phyloP scores from a whole-genome alignment of 768 basidiomycete genomes.

The Pleurotus tuoliensis region DNA sequence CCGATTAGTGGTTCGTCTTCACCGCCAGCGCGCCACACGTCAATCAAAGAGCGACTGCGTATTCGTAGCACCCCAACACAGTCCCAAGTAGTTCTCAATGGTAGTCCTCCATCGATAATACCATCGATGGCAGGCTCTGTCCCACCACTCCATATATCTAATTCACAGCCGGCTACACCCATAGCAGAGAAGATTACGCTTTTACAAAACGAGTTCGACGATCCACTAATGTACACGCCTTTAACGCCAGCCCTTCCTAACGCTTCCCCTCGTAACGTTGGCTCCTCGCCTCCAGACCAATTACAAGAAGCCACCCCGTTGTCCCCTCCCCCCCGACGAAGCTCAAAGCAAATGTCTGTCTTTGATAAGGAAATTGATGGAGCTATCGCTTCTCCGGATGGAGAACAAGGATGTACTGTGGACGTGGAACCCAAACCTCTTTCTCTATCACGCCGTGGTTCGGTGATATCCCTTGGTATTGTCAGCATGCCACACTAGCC shows the following conservation, averaged over 20 bases:
- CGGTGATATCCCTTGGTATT: conserved; percentile 50
- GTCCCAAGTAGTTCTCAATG: conserved; percentile 19
- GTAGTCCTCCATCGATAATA: conserved; percentile 20
- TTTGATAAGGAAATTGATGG: conserved; percentile 27
- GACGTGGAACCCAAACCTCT: conserved; percentile 29
- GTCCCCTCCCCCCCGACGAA: conserved; percentile 61
- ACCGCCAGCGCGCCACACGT: conserved; percentile 30
- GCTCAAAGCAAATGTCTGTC: conserved; percentile 43
- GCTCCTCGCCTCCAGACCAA: conserved; percentile 15
- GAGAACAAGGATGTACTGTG: conserved; percentile 21
- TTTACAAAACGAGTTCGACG: conserved; percentile 53
- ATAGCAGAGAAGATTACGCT: conserved; percentile 61
- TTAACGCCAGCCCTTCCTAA: conserved; percentile 30
- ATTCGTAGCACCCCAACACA: conserved; percentile 60
- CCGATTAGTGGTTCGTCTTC: conserved; percentile 16
- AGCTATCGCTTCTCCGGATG: conserved; percentile 12
- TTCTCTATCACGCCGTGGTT: conserved; percentile 46
- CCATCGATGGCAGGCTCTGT: conserved; percentile 19
- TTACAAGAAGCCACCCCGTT: conserved; percentile 41
- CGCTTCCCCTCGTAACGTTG: conserved; percentile 16
- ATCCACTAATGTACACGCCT: conserved; percentile 52
- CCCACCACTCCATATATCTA: conserved; percentile 19
- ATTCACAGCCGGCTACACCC: conserved; percentile 27
- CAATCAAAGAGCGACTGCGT: conserved; percentile 62
- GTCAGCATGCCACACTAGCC: conserved; percentile 30